phyloP scores from a whole-genome alignment of 768 basidiomycete species.

The Suillus cothurnatus region DNA sequence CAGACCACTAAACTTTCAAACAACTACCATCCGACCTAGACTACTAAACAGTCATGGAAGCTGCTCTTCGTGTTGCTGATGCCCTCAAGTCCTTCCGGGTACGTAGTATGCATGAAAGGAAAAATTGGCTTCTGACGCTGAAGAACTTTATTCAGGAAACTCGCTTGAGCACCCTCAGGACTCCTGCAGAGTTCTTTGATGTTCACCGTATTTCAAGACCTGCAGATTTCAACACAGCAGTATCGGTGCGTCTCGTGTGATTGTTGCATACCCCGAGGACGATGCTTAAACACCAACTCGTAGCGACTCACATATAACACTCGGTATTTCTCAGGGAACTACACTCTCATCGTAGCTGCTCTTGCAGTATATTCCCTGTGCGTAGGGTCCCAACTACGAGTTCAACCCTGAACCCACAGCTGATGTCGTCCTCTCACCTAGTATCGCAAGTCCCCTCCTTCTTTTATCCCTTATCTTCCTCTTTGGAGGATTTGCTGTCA shows the following conservation, averaged over 20 bases:
- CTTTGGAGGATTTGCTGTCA: constrained; percentile 85
- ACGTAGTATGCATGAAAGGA: constrained; percentile 26
- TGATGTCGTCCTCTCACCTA: constrained; percentile 27
- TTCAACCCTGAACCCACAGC: not conserved
- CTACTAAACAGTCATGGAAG: constrained; percentile 54
- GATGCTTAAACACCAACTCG: not conserved
- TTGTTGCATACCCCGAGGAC: not conserved
- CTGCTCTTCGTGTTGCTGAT: constrained; percentile 64
- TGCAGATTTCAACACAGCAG: constrained; percentile 77
- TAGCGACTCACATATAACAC: constrained; percentile 96
- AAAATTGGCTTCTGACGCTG: not conserved
- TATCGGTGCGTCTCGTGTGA: constrained; percentile 52
- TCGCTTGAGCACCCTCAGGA: constrained; percentile 71
- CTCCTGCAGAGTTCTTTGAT: constrained; percentile 82
- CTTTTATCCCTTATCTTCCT: constrained; percentile 86
- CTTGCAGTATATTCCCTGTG: constrained; percentile 89
- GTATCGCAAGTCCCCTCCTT: constrained; percentile 81
- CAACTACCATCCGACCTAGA: constrained; percentile 8
- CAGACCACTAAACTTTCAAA: not conserved
- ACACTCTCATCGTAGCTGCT: constrained; percentile 72
- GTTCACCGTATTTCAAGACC: constrained; percentile 82
- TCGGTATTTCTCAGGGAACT: constrained; percentile 90
- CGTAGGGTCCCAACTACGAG: constrained; percentile 26
- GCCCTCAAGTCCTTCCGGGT: constrained; percentile 72
- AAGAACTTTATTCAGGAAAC: constrained; percentile 59